phyloP scores from a whole-genome alignment of 2,329 filamentous ascomycete species.

The Phyllosticta citribraziliensis region DNA sequence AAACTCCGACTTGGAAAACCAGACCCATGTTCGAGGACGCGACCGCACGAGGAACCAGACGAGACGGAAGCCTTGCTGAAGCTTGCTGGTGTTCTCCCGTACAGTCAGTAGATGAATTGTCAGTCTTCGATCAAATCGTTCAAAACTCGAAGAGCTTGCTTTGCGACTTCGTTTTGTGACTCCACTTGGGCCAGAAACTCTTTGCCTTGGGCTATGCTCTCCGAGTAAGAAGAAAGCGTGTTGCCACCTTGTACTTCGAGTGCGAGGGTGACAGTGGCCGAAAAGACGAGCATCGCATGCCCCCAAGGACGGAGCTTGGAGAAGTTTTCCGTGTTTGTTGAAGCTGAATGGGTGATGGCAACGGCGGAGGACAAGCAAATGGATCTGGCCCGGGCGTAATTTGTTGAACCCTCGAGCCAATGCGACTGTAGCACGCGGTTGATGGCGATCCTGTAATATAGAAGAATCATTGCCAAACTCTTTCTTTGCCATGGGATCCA shows the following conservation, averaged over 20 bases:
- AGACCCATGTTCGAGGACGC: neutral
- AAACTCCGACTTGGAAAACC: neutral
- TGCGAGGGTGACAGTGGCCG: slow-evolving; percentile 11
- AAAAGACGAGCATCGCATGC: slow-evolving; percentile 12
- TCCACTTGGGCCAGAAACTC: slow-evolving; percentile 6
- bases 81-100: slow-evolving; percentile 1
- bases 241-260: slow-evolving; percentile 9
- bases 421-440: slow-evolving; percentile 12
- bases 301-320: slow-evolving; percentile 11
- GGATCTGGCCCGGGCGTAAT: slow-evolving; percentile 12
- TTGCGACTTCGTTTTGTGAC: slow-evolving; percentile 11
- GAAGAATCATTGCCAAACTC: slow-evolving; percentile 12
- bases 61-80: neutral
- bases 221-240: neutral
- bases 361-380: slow-evolving; percentile 12
- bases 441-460: slow-evolving; percentile 13
- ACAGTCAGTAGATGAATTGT: slow-evolving; percentile 15
- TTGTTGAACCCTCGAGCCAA: slow-evolving; percentile 13
- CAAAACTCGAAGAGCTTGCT: slow-evolving; percentile 10
- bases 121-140: slow-evolving; percentile 3
- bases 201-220: slow-evolving; percentile 6
- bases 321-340: slow-evolving; percentile 3
- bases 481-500: slow-evolving; percentile 13
- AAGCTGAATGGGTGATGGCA: slow-evolving; percentile 8
- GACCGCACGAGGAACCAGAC: slow-evolving; percentile 3